These are phyloP conservation scores for Peterozyma toletana DNA, from an alignment of 805 yeast genomes.

Conservation along the genomic window DNA sequence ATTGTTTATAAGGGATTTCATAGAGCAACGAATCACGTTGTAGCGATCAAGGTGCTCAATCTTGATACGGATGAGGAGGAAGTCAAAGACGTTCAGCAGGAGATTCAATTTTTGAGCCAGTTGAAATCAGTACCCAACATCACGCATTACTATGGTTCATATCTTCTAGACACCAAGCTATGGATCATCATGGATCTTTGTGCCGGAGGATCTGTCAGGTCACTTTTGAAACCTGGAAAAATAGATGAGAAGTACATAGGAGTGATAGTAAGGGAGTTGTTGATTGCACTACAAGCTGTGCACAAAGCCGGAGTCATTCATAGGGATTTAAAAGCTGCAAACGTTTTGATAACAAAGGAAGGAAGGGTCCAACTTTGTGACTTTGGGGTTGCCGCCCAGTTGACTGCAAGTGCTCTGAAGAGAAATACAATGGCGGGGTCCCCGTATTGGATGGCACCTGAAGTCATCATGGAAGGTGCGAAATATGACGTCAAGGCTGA, in stretches of 20 bases:
- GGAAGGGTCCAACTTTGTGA: constrained; percentile 92
- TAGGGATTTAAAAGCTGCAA: constrained; percentile 95
- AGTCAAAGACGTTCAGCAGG: constrained; percentile 89
- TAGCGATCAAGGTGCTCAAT: constrained; percentile 89
- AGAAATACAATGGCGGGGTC: constrained; percentile 95
- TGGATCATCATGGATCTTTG: constrained; percentile 99
- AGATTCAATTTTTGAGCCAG: constrained; percentile 78
- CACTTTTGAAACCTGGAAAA: constrained; percentile 78
- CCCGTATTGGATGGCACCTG: constrained; percentile 99
- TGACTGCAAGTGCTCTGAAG: constrained; percentile 66
- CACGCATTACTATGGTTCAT: constrained; percentile 87
- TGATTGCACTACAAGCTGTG: constrained; percentile 70
- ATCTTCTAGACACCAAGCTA: constrained; percentile 77
- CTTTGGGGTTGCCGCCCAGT: constrained; percentile 96
- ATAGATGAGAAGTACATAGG: constrained; percentile 81
- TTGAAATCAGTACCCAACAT: constrained; percentile 84
- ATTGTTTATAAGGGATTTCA: constrained; percentile 86
- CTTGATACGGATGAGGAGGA: constrained; percentile 92
- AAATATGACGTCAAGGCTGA: constrained; percentile 88
- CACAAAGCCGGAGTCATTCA: constrained; percentile 91
- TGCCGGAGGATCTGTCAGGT: constrained; percentile 92
- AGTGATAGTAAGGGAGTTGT: constrained; percentile 76
- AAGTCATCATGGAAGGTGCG: constrained; percentile 88
- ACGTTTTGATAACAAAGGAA: constrained; percentile 79
- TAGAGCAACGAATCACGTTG: constrained; percentile 63